These are phyloP conservation scores for Vigna radiata DNA, from an alignment of 306 rosid genomes.

Conservation along the genomic window DNA sequence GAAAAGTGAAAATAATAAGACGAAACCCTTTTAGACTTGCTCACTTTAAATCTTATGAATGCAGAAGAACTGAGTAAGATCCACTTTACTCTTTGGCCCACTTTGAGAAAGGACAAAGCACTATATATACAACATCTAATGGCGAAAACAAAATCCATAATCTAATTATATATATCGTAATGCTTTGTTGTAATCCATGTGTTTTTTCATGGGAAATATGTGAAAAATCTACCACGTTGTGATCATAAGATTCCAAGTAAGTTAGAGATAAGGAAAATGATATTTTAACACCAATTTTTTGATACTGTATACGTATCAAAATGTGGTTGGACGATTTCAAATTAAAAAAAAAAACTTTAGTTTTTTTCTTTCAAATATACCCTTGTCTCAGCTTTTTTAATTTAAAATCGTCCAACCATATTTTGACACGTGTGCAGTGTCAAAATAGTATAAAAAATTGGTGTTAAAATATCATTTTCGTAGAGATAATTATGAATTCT, in stretches of 20 bases:
- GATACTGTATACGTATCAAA: too few relatives aligned
- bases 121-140: not conserved
- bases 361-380: too few relatives aligned
- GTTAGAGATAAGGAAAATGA: too few relatives aligned
- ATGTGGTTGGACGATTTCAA: too few relatives aligned
- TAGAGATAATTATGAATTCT: too few relatives aligned
- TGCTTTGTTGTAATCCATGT: not conserved
- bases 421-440: too few relatives aligned
- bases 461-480: too few relatives aligned
- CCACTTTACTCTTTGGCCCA: constrained; percentile 27
- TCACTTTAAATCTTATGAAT: not conserved
- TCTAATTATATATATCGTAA: not conserved
- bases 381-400: too few relatives aligned
- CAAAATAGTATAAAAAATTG: too few relatives aligned
- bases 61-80: not conserved
- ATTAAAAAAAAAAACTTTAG: too few relatives aligned
- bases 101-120: constrained; percentile 31
- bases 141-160: not conserved
- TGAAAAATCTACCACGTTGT: not conserved
- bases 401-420: too few relatives aligned
- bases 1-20: not conserved
- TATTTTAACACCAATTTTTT: too few relatives aligned
- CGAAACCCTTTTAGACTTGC: not conserved
- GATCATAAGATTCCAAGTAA: not conserved
- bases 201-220: not conserved